Conservation (phyloP, 73 alveolate genomes). For the Stentor coeruleus region DNA sequence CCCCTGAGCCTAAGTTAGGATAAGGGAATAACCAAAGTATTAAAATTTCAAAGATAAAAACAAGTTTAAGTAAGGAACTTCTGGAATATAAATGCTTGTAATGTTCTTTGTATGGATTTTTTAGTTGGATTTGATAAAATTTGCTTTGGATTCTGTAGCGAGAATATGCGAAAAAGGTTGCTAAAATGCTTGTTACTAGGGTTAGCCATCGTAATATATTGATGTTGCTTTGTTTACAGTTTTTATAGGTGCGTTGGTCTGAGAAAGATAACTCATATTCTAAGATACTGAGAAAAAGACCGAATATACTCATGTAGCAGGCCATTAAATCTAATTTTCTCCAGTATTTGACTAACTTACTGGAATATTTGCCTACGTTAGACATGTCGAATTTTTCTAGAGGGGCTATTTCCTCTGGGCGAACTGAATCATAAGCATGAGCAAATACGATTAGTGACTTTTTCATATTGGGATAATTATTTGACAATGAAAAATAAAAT, state of each 20-base stretch:
- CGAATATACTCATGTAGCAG: background rate
- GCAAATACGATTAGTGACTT: too few species aligned
- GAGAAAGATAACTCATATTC: background rate
- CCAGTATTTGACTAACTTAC: background rate
- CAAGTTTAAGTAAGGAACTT: background rate
- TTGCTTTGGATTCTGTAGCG: background rate
- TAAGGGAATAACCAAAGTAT: background rate
- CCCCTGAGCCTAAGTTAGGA: background rate
- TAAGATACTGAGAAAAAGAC: background rate
- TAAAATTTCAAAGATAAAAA: background rate
- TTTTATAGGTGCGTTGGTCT: background rate
- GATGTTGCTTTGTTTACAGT: background rate
- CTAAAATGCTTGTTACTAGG: background rate
- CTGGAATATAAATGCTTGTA: background rate
- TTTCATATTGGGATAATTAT: too few species aligned
- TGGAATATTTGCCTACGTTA: background rate
- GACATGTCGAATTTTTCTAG: background rate
- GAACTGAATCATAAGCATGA: too few species aligned
- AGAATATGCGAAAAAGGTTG: background rate
- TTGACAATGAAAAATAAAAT: too few species aligned
- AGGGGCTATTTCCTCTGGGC: too few species aligned
- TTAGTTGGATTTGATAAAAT: background rate
- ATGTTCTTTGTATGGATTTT: background rate
- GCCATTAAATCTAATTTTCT: background rate
- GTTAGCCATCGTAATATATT: background rate